Conservation (phyloP, 75 land plant genomes). For the Picea glauca region DNA sequence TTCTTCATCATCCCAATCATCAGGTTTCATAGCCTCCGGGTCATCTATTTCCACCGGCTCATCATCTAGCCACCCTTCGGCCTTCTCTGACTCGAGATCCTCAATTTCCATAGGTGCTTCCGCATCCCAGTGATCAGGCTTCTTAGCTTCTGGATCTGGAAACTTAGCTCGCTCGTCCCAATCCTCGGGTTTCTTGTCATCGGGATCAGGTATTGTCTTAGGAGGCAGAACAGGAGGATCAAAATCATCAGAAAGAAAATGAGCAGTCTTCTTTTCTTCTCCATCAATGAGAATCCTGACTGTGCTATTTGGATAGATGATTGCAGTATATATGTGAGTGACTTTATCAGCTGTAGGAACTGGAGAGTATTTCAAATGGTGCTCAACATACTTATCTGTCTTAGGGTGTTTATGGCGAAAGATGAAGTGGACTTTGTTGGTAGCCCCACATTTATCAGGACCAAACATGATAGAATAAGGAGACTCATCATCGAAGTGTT, state of each 20-base stretch:
- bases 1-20: conserved; percentile 99
- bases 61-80: conserved; percentile 96
- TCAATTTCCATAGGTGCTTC: conserved; percentile 86
- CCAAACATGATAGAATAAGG: conserved; percentile 99
- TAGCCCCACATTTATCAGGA: conserved; percentile 94
- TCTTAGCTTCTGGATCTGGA: conserved; percentile 75
- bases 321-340: conserved; percentile 87
- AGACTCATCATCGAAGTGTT: conserved; percentile 81
- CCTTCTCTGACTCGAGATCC: conserved; percentile 85
- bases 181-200: conserved; percentile 87
- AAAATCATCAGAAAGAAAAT: conserved; percentile 66
- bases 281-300: conserved; percentile 76
- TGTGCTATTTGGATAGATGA: conserved; percentile 62
- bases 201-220: conserved; percentile 81
- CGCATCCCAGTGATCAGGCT: conserved; percentile 97
- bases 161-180: conserved; percentile 97
- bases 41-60: conserved; percentile 96
- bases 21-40: conserved; percentile 79
- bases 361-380: conserved; percentile 90
- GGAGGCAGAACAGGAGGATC: conserved; percentile 84
- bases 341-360: conserved; percentile 72
- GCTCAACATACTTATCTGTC: conserved; percentile 70
- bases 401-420: conserved; percentile 86
- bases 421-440: conserved; percentile 96
- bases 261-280: conserved; percentile 77